These are phyloP conservation scores for Lepiota venenata DNA, from an alignment of 768 basidiomycete species.

Conservation along the genomic window DNA sequence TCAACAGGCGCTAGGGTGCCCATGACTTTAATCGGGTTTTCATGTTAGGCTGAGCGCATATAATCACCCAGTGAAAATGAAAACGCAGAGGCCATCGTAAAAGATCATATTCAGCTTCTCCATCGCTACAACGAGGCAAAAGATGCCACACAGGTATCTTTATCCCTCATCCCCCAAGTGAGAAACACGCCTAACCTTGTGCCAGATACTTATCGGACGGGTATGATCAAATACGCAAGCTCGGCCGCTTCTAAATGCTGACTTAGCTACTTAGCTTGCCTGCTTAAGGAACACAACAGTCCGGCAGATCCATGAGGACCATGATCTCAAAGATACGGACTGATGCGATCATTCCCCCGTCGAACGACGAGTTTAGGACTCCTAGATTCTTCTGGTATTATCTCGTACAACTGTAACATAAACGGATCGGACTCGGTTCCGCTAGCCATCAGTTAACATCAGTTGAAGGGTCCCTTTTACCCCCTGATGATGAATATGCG, in stretches of 20 bases:
- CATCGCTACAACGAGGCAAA: slow-evolving; percentile 82
- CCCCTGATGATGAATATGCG: too few species aligned
- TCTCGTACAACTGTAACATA: background rate
- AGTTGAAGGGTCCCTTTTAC: too few species aligned
- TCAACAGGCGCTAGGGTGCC: slow-evolving; percentile 26
- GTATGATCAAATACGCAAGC: slow-evolving; percentile 31
- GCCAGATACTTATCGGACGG: slow-evolving; percentile 75
- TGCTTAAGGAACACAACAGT: slow-evolving; percentile 65
- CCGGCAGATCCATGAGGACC: slow-evolving; percentile 70
- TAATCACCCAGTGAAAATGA: slow-evolving; percentile 17
- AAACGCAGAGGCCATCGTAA: slow-evolving; percentile 40
- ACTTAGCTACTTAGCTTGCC: slow-evolving; percentile 53
- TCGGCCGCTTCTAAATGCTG: slow-evolving; percentile 6
- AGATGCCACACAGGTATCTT: slow-evolving; percentile 70
- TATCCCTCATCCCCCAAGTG: background rate
- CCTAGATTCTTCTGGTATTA: background rate
- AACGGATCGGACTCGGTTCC: background rate
- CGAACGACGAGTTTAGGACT: background rate
- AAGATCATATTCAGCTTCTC: slow-evolving; percentile 65
- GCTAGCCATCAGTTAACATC: too few species aligned
- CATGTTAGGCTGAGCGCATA: background rate
- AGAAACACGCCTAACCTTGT: background rate
- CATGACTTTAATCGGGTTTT: background rate
- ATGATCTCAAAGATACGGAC: slow-evolving; percentile 58
- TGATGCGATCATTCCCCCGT: slow-evolving; percentile 21